These are phyloP conservation scores for Hemileia vastatrix DNA, from an alignment of 1,284 basidiomycete species.

Conservation along the genomic window DNA sequence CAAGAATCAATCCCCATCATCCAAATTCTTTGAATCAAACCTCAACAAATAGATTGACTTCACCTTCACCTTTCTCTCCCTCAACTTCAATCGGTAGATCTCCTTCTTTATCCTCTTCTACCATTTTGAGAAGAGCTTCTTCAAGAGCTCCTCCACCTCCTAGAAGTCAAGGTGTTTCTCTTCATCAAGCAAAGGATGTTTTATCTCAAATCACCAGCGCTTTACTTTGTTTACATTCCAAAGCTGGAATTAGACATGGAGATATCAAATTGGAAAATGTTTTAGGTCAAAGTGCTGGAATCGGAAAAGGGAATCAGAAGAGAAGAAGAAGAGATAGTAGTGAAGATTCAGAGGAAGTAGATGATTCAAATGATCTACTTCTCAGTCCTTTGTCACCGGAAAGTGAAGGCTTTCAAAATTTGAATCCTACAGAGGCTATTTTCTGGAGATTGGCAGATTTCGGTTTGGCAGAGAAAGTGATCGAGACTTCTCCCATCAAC, in stretches of 20 bases:
- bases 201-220: conserved; percentile 82
- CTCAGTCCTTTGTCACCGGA: background rate
- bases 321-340: no score
- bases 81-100: conserved; percentile 57
- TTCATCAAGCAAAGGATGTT: conserved; percentile 61
- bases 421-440: conserved; percentile 55
- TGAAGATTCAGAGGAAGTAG: no score
- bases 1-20: conserved; percentile 43
- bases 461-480: conserved; percentile 55
- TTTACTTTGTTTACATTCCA: conserved; percentile 71
- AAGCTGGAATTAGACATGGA: conserved; percentile 69
- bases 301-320: no score
- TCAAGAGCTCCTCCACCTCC: background rate
- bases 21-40: conserved; percentile 48
- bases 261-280: conserved; percentile 96
- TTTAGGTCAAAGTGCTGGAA: conserved; percentile 69
- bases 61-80: conserved; percentile 70
- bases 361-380: no score
- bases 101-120: conserved; percentile 75
- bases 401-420: background rate
- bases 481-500: conserved; percentile 44
- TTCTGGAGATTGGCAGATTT: conserved; percentile 62
- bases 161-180: background rate
- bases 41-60: conserved; percentile 65
- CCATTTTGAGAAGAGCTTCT: no score